Evolutionary conservation across 805 yeast genomes (phyloP).

Genomic region (Candida chilensis): DNA sequence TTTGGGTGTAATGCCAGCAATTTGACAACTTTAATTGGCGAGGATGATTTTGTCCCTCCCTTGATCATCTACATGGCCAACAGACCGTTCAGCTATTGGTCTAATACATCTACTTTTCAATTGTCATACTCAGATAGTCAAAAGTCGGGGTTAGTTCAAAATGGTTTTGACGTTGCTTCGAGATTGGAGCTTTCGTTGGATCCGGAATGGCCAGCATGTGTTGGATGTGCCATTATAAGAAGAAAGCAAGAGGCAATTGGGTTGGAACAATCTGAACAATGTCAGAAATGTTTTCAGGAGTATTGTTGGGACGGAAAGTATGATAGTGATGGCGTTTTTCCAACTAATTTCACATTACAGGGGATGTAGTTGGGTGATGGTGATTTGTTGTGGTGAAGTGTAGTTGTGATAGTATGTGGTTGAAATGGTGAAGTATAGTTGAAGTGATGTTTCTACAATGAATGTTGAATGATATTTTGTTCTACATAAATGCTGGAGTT

Average conservation of each 20-base stretch:
- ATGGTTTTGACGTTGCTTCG: conserved; percentile 68
- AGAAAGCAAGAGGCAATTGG: conserved; percentile 67
- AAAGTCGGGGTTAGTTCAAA: conserved; percentile 49
- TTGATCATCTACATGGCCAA: conserved; percentile 74
- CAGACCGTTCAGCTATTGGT: conserved; percentile 49
- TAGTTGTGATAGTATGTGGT: too few species aligned
- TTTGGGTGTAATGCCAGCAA: conserved; percentile 74
- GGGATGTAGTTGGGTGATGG: too few species aligned
- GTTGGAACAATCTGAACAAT: conserved; percentile 53
- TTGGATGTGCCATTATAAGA: conserved; percentile 77
- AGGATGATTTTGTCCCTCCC: conserved; percentile 50
- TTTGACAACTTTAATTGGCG: conserved; percentile 38
- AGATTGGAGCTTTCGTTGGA: conserved; percentile 62
- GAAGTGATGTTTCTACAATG: too few species aligned
- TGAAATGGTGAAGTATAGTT: too few species aligned
- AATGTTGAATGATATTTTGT: too few species aligned
- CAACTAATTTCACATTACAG: too few species aligned
- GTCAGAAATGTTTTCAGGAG: conserved; percentile 57
- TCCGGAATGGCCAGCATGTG: conserved; percentile 60
- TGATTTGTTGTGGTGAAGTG: too few species aligned
- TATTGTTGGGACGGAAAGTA: conserved; percentile 69
- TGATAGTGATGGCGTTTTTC: conserved; percentile 9
- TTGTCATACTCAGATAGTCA: conserved; percentile 52
- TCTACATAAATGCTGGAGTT: too few species aligned
- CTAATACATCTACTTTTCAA: conserved; percentile 70